These are phyloP conservation scores for Cucurbita pepo DNA, from an alignment of 306 rosid species.

Conservation along the genomic window DNA sequence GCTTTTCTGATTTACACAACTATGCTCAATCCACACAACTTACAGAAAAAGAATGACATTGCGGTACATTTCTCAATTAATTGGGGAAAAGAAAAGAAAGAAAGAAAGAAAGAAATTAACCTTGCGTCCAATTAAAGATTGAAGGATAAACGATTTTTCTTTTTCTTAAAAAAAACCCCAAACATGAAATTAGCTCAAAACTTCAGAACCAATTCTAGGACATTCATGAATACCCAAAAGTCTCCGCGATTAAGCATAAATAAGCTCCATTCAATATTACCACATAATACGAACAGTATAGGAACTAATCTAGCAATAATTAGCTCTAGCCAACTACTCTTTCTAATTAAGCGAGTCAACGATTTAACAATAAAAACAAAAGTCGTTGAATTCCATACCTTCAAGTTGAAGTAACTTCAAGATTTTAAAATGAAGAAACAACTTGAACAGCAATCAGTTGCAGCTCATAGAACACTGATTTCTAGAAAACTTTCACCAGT, in stretches of 20 bases:
- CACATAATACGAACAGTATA: background rate
- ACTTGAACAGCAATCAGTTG: background rate
- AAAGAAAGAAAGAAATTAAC: background rate
- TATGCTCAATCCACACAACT: background rate
- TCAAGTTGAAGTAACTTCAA: background rate
- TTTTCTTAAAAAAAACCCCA: background rate
- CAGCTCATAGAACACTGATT: background rate
- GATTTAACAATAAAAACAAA: background rate
- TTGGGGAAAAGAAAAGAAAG: background rate
- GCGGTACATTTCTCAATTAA: constrained; percentile 1
- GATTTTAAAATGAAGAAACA: background rate
- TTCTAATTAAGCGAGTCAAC: background rate
- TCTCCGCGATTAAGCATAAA: background rate
- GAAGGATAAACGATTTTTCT: background rate
- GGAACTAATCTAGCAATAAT: background rate
- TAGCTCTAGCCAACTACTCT: background rate
- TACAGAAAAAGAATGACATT: background rate
- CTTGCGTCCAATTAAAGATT: constrained; percentile 11
- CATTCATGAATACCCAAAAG: constrained; percentile 1
- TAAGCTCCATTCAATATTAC: background rate
- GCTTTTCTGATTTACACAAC: background rate
- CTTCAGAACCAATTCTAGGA: background rate
- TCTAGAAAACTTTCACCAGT: background rate
- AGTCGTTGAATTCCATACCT: background rate
- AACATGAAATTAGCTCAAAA: constrained; percentile 10